Evolutionary conservation across 352 stramenopile genomes (phyloP), one percentile per base, ranked within the genome.

Genomic region (Peronospora farinosa): DNA sequence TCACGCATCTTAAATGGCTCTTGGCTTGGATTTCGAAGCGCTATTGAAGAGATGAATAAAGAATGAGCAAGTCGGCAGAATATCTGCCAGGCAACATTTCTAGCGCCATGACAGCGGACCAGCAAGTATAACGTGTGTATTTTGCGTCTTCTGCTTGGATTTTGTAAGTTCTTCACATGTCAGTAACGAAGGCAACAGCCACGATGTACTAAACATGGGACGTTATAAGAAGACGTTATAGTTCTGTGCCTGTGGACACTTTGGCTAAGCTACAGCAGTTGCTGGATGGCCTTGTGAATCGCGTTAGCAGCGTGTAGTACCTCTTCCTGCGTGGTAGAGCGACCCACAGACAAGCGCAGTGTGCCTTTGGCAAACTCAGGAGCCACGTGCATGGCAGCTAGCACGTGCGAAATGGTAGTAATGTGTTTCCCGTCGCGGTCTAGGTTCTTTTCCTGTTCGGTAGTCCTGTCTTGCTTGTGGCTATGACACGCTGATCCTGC

Each of bases 401-500:
- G 80, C 21, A 98, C 88, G 43, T 90, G 65, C 17, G 88, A 97
- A 25, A 96, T 74, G 39, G 72, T 74, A 40, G 72, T 74, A 42
- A 73, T 67, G n/a, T 73, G 52, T 35, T 65, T 57, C 17, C 72
- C 65, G 30, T 64, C 35, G 10, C 7, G 16, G 21, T 67, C 57
- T 1, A 48, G 40, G 2, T 5, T 42, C 13, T 48, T 55, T 13
- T 59, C 38, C 27, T 57, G 49, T 15, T 47, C 47, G 5, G 43
- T 60, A 10, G 62, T 54, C 11, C 48, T 52, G 16, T 68, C 59
- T 5, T 72, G 56, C 7, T 57, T 66, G 65, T 88, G 70, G 38
- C 79, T 91, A 71, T 98, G 93, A 67, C 95, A 98, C 1, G 95
- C 92, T 19, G 95, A 96, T 45, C 95, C 90, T 23, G 95, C 94